Evolutionary conservation across 2,329 filamentous ascomycete species (phyloP), one percentile per base, ranked within the genome.

Genomic region (Byssochlamys sp.): DNA sequence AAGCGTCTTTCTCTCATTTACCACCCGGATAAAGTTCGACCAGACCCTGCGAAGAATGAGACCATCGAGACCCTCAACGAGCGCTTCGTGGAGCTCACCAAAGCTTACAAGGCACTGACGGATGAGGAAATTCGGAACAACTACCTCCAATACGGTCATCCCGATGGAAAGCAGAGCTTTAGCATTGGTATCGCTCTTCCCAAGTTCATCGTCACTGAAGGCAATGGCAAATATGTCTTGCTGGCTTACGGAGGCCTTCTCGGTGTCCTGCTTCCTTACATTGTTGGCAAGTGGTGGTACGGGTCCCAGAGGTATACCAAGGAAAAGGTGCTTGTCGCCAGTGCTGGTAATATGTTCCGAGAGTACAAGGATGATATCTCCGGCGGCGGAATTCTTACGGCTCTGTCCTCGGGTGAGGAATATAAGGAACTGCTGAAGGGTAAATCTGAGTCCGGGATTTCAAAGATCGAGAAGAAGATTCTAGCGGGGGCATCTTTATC

Each of bases 231-330:
- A 78, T 97, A 95, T 69, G 88, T 99, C 56, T 80, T 99, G 60
- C 79, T 96, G 58, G 82, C 96, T 62, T 99, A 99, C 73, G 91
- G 90, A 39, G 75, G 87, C 33, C 81, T 97, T 45, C 85, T 99
- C 55, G 94, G 92, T 57, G 89, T 97, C 60, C 78, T 96, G 59
- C 80, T 99, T 55, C 94, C 94, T 2, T 99, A 95, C 72, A 80
- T 94, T 53, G 92, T 99, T 57, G 94, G 94, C 53, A 91, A 88
- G 59, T 99, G 94, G 94, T 99, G 94, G 94, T 99, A 99, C 71
- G 94, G 95, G 60, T 95, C 90, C 33, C 92, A 96, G 74, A 84
- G 87, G 66, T 84, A 89, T 74, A 97, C 94, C 39, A 95, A 92
- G 77, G 95, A 99, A 74, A 90, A 90, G 65, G 88, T 97, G 27